phyloP scores from a whole-genome alignment of 768 basidiomycete species.

The Suillus placidus region DNA sequence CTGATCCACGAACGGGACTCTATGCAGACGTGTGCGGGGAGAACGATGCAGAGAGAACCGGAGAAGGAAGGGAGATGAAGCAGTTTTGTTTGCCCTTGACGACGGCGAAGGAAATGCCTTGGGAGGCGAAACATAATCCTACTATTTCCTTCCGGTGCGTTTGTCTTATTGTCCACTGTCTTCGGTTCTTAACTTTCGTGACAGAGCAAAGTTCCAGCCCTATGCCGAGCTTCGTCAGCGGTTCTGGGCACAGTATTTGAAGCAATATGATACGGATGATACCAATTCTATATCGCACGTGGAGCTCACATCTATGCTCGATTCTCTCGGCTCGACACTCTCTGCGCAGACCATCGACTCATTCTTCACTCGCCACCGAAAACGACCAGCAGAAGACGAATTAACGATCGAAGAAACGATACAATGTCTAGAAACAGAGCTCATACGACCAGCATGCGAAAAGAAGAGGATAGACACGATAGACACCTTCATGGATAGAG shows the following conservation, averaged over 20 bases:
- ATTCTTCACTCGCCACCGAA: conserved; percentile 77
- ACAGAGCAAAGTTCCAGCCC: conserved; percentile 91
- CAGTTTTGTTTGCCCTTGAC: conserved; percentile 68
- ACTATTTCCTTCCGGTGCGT: conserved; percentile 62
- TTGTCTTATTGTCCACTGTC: conserved; percentile 19
- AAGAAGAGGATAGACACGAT: conserved; percentile 64
- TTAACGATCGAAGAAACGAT: conserved; percentile 80
- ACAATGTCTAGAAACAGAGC: conserved; percentile 83
- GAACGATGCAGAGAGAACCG: conserved; percentile 46
- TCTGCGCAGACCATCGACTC: conserved; percentile 73
- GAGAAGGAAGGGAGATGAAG: conserved; percentile 53
- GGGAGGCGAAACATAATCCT: conserved; percentile 77
- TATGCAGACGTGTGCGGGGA: conserved; percentile 32
- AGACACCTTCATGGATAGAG: conserved; percentile 40
- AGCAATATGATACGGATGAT: conserved; percentile 90
- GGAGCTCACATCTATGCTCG: conserved; percentile 93
- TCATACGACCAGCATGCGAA: conserved; percentile 72
- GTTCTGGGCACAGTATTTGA: conserved; percentile 89
- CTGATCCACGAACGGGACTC: conserved; percentile 55
- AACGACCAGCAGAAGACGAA: conserved; percentile 66
- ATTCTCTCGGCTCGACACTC: conserved; percentile 94
- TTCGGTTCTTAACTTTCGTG: background rate
- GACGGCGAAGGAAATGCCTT: conserved; percentile 62
- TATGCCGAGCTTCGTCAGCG: conserved; percentile 89
- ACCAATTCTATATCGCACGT: conserved; percentile 72